A percentile compares a stretch with the other conserved stretches of the same genome.
phyloP scores from a whole-genome alignment of 768 basidiomycete genomes.

The Fistulinella prunicolor region DNA sequence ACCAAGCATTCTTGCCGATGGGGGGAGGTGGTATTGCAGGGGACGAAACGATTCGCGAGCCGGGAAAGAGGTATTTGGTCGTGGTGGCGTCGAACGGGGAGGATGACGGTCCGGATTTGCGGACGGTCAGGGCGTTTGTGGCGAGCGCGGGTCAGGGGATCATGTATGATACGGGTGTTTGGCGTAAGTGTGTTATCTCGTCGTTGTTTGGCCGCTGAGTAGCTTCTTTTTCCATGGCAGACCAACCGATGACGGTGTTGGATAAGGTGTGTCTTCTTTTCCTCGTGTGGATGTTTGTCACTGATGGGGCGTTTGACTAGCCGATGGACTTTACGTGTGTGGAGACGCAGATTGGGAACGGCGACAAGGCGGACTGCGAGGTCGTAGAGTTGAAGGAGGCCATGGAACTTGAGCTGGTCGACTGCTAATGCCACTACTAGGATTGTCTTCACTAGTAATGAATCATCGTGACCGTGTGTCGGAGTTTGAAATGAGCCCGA shows the following conservation, averaged over 20 bases:
- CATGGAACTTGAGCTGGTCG: conserved; percentile 31
- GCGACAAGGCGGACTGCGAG: conserved; percentile 80
- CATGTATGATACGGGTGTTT: conserved; percentile 76
- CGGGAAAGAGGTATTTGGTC: conserved; percentile 67
- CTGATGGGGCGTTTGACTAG: conserved; percentile 37
- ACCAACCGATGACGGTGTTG: conserved; percentile 90
- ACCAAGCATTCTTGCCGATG: conserved; percentile 95
- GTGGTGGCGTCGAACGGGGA: conserved; percentile 79
- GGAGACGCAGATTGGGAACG: conserved; percentile 89
- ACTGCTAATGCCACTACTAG: conserved; percentile 25
- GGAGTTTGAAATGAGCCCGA: conserved; percentile 28
- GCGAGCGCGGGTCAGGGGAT: conserved; percentile 83
- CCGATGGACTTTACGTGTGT: conserved; percentile 82
- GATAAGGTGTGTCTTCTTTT: conserved; percentile 48
- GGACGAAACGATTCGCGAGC: conserved; percentile 45
- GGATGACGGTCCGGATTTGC: conserved; percentile 75
- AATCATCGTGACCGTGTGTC: no score
- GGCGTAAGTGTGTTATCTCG: conserved; percentile 68
- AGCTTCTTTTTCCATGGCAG: conserved; percentile 37
- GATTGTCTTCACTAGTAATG: no score
- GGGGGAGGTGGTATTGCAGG: conserved; percentile 48
- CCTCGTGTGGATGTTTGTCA: neutral
- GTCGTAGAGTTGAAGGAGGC: conserved; percentile 53
- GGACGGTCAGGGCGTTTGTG: conserved; percentile 75
- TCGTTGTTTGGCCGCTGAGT: conserved; percentile 1